These are phyloP conservation scores for Xerocomellus chrysenteron DNA, from an alignment of 768 basidiomycete genomes.

Conservation along the genomic window DNA sequence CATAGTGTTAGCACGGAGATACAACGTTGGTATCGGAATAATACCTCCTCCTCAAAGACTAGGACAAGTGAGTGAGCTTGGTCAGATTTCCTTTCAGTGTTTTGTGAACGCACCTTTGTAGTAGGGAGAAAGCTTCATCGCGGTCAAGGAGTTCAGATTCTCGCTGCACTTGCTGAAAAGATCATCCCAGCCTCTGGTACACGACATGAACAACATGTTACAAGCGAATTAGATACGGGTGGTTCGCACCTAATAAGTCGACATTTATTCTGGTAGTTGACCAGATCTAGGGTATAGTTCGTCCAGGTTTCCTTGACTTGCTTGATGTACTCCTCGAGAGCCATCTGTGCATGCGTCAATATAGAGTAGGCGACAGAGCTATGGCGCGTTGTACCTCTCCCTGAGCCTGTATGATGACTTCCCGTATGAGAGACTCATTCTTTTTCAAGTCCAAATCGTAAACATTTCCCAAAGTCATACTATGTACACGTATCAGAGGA, in stretches of 20 bases:
- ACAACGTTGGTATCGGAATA: not conserved
- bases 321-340: constrained; percentile 91
- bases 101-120: constrained; percentile 71
- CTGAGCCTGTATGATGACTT: constrained; percentile 94
- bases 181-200: constrained; percentile 88
- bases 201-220: constrained; percentile 7
- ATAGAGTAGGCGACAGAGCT: not conserved
- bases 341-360: constrained; percentile 61
- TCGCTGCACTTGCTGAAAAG: constrained; percentile 96
- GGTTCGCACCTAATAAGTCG: constrained; percentile 76
- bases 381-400: constrained; percentile 67
- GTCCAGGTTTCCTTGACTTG: constrained; percentile 98
- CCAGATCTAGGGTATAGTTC: constrained; percentile 90
- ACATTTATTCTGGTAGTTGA: constrained; percentile 99
- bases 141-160: constrained; percentile 91
- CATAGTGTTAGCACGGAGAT: constrained; percentile 6
- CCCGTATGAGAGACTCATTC: constrained; percentile 89
- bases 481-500: constrained; percentile 29
- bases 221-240: not conserved
- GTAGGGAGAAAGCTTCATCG: constrained; percentile 98
- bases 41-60: constrained; percentile 90
- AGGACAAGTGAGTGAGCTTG: constrained; percentile 3
- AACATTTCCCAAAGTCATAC: constrained; percentile 94
- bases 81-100: not conserved
- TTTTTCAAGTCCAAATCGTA: constrained; percentile 95